Evolutionary conservation across 495 filamentous ascomycete genomes (phyloP), one percentile per base, ranked within the genome.

Genomic region (Astrothelium macrocarpum): DNA sequence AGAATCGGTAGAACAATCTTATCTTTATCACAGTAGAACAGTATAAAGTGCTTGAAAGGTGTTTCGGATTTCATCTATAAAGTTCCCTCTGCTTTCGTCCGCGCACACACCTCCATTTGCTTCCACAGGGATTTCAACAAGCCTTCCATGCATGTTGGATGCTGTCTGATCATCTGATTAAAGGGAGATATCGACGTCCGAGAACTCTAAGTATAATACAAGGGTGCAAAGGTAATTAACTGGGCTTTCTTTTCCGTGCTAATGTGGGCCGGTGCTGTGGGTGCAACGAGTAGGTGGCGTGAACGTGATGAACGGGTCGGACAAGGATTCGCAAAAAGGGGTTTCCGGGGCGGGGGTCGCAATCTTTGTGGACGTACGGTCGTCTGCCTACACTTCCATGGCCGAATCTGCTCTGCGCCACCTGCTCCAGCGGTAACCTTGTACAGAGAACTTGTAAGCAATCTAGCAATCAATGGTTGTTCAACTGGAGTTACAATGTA

Each of bases 131-230:
- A 2, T 28, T 56, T 29, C 23, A 26, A 20, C 9, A n/a, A 29
- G 25, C 49, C 49, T 28, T 56, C 49, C 23, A 29, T 29, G 49
- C 49, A 56, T 56, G 20, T 56, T 56, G 49, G 49, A 56, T 56
- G 49, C 49, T 26, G 25, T 28, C 23, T 9, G 26, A 25, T 25
- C 20, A 20, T 28, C 49, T 56, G 20, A 29, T 56, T 56, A 29
- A 26, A 29, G 20, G 23, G 16, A 20, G 25, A 9, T 2, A 29
- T 3, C 2, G 49, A 5, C 34, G 49, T 56, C 49, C 29, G 26
- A 25, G 11, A 56, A 56, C 5, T 56, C 49, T 56, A 56, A 25
- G 49, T 56, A 56, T 56, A 56, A 56, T 56, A 56, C 49, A 56
- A n/a, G 20, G n/a, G 20, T 28, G 20, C 12, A 28, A 25, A 26